These are phyloP conservation scores for Fusarium paranaense DNA, from an alignment of 2,329 filamentous ascomycete species.

Conservation along the genomic window DNA sequence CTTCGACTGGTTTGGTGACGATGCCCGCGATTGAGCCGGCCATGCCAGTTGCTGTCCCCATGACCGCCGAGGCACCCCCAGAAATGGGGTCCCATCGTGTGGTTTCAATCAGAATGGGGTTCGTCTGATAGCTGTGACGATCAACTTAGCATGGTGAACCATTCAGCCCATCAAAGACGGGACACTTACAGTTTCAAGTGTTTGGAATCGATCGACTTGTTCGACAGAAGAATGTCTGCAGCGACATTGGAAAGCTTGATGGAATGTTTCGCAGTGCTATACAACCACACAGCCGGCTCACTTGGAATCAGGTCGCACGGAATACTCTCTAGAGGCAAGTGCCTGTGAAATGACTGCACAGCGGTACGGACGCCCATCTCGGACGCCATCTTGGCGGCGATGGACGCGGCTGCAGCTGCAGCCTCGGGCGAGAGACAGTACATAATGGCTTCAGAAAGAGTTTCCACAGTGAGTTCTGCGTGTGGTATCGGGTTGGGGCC, in stretches of 20 bases:
- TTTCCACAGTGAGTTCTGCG: slow-evolving; percentile 14
- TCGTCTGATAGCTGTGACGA: slow-evolving; percentile 16
- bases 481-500: slow-evolving; percentile 8
- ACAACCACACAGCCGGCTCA: slow-evolving; percentile 9
- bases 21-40: slow-evolving; percentile 14
- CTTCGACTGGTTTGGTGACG: slow-evolving; percentile 26
- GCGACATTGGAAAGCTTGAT: slow-evolving; percentile 29
- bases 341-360: slow-evolving; percentile 36
- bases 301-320: slow-evolving; percentile 23
- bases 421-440: slow-evolving; percentile 27
- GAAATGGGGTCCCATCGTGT: slow-evolving; percentile 38
- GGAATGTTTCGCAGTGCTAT: not conserved
- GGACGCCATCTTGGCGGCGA: slow-evolving; percentile 2
- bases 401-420: not conserved
- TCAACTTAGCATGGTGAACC: not conserved
- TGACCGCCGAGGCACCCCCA: slow-evolving; percentile 6
- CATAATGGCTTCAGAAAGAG: slow-evolving; percentile 26
- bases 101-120: slow-evolving; percentile 11
- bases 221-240: slow-evolving; percentile 12
- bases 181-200: not conserved
- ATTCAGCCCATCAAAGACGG: not conserved
- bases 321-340: slow-evolving; percentile 28
- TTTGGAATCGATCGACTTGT: slow-evolving; percentile 14
- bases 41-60: slow-evolving; percentile 15
- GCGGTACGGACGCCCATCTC: slow-evolving; percentile 29